phyloP scores from a whole-genome alignment of 257 asterid genomes.

The Ballota nigra region DNA sequence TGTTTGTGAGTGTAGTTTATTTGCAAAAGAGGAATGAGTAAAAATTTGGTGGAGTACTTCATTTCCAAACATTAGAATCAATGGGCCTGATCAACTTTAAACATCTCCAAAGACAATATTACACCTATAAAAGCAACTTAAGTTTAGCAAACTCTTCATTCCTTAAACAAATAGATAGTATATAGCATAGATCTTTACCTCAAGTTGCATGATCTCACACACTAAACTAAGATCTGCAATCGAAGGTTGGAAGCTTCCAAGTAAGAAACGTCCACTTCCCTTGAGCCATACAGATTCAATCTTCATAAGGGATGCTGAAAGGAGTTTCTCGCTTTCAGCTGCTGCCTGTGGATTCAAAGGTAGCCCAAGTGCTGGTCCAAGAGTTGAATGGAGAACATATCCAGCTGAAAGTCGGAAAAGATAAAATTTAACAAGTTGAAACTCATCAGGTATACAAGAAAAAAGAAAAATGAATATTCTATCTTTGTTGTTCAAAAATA shows the following conservation, averaged over 20 bases:
- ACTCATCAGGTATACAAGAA: neutral
- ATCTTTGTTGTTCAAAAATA: neutral
- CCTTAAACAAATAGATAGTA: neutral
- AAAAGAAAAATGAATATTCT: neutral
- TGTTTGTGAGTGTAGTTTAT: too few relatives aligned
- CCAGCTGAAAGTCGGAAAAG: slow-evolving; percentile 46
- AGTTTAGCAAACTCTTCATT: neutral
- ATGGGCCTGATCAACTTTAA: neutral
- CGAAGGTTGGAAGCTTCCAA: slow-evolving; percentile 79
- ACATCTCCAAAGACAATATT: neutral
- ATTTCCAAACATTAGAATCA: neutral
- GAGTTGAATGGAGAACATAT: slow-evolving; percentile 45
- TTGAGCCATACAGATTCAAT: slow-evolving; percentile 80
- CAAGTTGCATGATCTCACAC: slow-evolving; percentile 87
- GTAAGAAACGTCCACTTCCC: slow-evolving; percentile 64
- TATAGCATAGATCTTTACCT: slow-evolving; percentile 44
- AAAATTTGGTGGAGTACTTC: too few relatives aligned
- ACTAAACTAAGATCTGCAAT: slow-evolving; percentile 87
- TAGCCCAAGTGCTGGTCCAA: slow-evolving; percentile 67
- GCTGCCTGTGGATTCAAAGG: slow-evolving; percentile 65
- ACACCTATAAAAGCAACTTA: neutral
- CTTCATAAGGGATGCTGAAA: slow-evolving; percentile 55
- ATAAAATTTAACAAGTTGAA: slow-evolving; percentile 11
- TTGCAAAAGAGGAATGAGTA: too few relatives aligned
- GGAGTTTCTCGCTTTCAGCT: slow-evolving; percentile 58